Evolutionary conservation across 257 asterid species (phyloP).

Genomic region (Coffea eugenioides): DNA sequence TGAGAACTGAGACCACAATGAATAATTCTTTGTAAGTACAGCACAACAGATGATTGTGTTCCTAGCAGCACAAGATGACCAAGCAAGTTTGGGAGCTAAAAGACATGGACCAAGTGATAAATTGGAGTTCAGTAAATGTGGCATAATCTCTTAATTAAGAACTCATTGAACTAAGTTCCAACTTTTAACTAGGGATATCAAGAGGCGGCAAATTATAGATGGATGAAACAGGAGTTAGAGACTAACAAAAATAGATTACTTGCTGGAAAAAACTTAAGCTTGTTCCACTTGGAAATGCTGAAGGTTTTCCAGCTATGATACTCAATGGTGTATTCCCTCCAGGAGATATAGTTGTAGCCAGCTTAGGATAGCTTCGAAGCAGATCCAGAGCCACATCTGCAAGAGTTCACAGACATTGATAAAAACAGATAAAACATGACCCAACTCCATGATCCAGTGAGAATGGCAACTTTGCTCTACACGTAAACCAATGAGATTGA

Average conservation of each 20-base stretch:
- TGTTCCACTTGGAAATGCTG: constrained; percentile 37
- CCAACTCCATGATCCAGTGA: neutral
- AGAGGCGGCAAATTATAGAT: neutral
- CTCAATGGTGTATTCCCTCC: constrained; percentile 37
- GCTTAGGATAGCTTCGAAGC: constrained; percentile 27
- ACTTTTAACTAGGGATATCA: neutral
- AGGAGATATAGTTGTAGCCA: constrained; percentile 31
- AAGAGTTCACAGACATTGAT: constrained; percentile 1
- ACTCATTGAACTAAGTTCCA: neutral
- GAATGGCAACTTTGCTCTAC: neutral
- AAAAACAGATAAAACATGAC: constrained; percentile 5
- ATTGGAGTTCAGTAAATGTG: neutral
- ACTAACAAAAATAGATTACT: constrained; percentile 38
- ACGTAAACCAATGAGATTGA: neutral
- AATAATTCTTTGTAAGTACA: neutral
- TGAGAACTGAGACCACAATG: neutral
- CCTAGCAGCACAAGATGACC: neutral
- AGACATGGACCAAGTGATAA: too few species aligned
- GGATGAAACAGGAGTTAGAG: constrained; percentile 4
- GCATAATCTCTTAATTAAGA: neutral
- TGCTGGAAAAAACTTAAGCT: constrained; percentile 20
- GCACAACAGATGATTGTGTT: neutral
- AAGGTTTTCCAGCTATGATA: constrained; percentile 36
- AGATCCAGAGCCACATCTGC: constrained; percentile 43
- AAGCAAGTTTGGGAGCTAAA: neutral